Conservation (phyloP, 306 rosid genomes). For the Heteromeles arbutifolia region DNA sequence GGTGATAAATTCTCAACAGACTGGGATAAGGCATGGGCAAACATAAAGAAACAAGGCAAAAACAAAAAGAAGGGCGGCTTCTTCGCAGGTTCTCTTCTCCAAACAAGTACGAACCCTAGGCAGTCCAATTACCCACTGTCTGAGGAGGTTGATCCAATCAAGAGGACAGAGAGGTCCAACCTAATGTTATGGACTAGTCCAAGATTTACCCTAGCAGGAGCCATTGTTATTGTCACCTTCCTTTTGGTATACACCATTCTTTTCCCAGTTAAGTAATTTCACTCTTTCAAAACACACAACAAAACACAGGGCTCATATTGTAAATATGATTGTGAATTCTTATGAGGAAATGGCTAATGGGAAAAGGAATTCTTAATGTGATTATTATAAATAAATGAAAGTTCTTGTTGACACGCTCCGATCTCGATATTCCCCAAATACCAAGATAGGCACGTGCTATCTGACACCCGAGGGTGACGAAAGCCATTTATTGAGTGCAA, state of each 20-base stretch:
- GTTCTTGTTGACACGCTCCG: no score
- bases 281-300: not conserved
- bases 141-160: conserved; percentile 91
- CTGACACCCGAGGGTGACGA: no score
- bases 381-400: conserved; percentile 14
- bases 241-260: conserved; percentile 79
- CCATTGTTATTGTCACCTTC: conserved; percentile 61
- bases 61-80: conserved; percentile 37
- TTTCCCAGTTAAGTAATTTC: conserved; percentile 56
- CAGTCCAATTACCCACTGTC: conserved; percentile 61
- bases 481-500: no score
- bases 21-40: conserved; percentile 95
- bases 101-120: conserved; percentile 75
- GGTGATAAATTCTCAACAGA: conserved; percentile 75
- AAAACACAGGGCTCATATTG: not conserved
- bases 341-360: not conserved
- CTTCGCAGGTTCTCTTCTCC: conserved; percentile 67
- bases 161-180: conserved; percentile 84
- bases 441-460: no score
- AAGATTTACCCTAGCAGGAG: conserved; percentile 64
- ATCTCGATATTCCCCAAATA: no score
- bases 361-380: conserved; percentile 21
- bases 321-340: not conserved
- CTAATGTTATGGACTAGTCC: conserved; percentile 85
- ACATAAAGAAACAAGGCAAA: conserved; percentile 60